Percentiles rank a stretch among this genome's conserved stretches.
phyloP scores from a whole-genome alignment of 2,329 filamentous ascomycete species.

The Ascochyta pisi region DNA sequence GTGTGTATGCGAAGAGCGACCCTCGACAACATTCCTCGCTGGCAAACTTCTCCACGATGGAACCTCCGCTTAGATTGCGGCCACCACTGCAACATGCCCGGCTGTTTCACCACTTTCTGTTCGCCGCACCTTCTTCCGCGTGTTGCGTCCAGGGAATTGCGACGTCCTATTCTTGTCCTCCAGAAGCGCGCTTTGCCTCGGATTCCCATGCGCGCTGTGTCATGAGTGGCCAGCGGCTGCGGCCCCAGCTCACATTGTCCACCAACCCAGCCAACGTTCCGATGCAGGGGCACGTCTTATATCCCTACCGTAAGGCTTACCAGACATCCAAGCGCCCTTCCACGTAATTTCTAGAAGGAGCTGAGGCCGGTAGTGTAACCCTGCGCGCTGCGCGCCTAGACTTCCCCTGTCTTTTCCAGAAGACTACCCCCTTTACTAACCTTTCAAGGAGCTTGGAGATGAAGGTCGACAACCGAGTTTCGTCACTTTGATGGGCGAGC shows the following conservation, averaged over 20 bases:
- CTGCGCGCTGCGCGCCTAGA: conserved; percentile 33
- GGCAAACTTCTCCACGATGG: neutral
- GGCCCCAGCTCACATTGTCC: conserved; percentile 36
- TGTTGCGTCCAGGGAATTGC: conserved; percentile 27
- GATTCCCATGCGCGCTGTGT: conserved; percentile 33
- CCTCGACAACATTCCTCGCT: neutral
- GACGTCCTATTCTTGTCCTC: conserved; percentile 41
- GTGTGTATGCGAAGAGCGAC: neutral
- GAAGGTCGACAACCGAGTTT: conserved; percentile 21
- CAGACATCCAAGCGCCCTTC: conserved; percentile 42
- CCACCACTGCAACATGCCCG: conserved; percentile 34
- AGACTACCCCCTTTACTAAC: conserved; percentile 45
- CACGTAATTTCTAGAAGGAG: conserved; percentile 47
- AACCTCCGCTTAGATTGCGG: conserved; percentile 33
- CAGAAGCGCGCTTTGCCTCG: conserved; percentile 39
- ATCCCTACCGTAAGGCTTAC: conserved; percentile 38
- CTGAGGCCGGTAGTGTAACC: conserved; percentile 29
- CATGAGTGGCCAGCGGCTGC: conserved; percentile 41
- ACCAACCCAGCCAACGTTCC: conserved; percentile 35
- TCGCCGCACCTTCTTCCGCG: conserved; percentile 23
- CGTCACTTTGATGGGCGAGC: conserved; percentile 25
- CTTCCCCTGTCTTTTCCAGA: conserved; percentile 47
- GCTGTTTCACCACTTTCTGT: conserved; percentile 43
- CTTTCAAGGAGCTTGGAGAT: conserved; percentile 26
- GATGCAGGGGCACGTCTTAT: conserved; percentile 37